phyloP scores from a whole-genome alignment of 495 filamentous ascomycete species.

The Penicillium maclennaniae region DNA sequence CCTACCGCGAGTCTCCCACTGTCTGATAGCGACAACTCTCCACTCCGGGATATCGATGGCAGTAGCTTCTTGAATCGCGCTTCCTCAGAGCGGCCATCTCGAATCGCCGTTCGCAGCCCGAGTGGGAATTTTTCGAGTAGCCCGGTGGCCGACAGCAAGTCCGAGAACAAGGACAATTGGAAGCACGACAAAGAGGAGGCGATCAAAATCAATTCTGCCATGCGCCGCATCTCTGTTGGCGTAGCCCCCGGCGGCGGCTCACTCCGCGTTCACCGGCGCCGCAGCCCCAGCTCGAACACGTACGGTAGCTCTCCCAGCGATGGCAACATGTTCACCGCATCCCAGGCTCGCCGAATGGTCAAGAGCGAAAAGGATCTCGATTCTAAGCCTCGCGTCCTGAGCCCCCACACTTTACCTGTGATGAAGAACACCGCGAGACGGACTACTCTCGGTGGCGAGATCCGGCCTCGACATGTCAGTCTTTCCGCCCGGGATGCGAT shows the following conservation, averaged over 20 bases:
- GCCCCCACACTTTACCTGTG: conserved; percentile 62
- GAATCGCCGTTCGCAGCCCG: conserved; percentile 44
- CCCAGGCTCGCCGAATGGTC: conserved; percentile 67
- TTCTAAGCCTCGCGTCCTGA: conserved; percentile 56
- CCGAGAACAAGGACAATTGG: conserved; percentile 42
- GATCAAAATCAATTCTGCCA: conserved; percentile 58
- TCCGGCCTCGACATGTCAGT: conserved; percentile 43
- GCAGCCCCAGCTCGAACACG: conserved; percentile 57
- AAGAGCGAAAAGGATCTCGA: conserved; percentile 58
- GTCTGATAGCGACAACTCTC: conserved; percentile 59
- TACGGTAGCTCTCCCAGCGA: conserved; percentile 56
- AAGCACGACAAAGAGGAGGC: conserved; percentile 54
- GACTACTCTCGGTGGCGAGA: conserved; percentile 49
- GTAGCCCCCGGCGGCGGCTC: conserved; percentile 24
- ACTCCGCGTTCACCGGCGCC: conserved; percentile 51
- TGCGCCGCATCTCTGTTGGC: conserved; percentile 52
- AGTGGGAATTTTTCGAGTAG: conserved; percentile 45
- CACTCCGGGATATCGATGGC: conserved; percentile 61
- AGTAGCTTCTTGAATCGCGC: conserved; percentile 57
- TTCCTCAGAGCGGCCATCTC: conserved; percentile 46
- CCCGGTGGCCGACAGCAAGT: conserved; percentile 37
- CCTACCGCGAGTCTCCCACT: conserved; percentile 56
- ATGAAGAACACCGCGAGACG: conserved; percentile 54
- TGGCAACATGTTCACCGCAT: conserved; percentile 60
- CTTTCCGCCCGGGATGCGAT: conserved; percentile 42